Conservation (phyloP, 2,329 filamentous ascomycete species). For the Beauveria brongniartii region DNA sequence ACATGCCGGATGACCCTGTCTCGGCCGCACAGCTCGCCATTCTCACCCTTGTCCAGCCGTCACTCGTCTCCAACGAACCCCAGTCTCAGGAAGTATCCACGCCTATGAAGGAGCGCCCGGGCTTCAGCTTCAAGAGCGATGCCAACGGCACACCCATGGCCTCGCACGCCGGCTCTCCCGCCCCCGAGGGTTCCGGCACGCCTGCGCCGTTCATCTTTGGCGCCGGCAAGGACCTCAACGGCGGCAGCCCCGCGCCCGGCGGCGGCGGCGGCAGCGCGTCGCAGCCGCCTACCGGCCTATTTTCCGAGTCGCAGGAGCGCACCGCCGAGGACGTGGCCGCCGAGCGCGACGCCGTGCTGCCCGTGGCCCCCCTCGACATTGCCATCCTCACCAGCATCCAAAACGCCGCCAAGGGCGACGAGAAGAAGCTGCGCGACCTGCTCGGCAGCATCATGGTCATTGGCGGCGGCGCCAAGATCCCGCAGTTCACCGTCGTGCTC, state of each 20-base stretch:
- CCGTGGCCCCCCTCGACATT: constrained; percentile 74
- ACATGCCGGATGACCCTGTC: constrained; percentile 77
- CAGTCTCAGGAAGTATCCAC: constrained; percentile 45
- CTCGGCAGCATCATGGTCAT: constrained; percentile 85
- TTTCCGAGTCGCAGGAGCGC: constrained; percentile 44
- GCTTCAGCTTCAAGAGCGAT: constrained; percentile 59
- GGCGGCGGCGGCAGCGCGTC: constrained; percentile 25
- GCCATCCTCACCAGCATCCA: constrained; percentile 86
- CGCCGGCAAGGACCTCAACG: constrained; percentile 36
- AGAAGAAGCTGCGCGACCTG: constrained; percentile 88
- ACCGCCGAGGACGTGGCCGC: constrained; percentile 47
- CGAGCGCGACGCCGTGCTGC: constrained; percentile 73
- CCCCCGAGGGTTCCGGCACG: constrained; percentile 66
- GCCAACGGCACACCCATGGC: constrained; percentile 72
- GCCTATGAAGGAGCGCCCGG: constrained; percentile 56
- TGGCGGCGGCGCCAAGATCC: constrained; percentile 74
- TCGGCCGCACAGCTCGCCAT: constrained; percentile 74
- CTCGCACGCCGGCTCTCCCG: constrained; percentile 81
- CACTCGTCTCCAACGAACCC: constrained; percentile 32
- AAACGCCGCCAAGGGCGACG: constrained; percentile 79
- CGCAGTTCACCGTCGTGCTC: constrained; percentile 70
- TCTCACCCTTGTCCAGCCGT: constrained; percentile 51
- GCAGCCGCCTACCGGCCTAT: constrained; percentile 36
- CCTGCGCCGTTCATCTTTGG: constrained; percentile 54
- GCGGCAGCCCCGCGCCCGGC: constrained; percentile 44